A percentile compares a stretch with the other conserved stretches of the same genome.
Conservation (phyloP, 73 alveolate species). For the Paramecium biaurelia region DNA sequence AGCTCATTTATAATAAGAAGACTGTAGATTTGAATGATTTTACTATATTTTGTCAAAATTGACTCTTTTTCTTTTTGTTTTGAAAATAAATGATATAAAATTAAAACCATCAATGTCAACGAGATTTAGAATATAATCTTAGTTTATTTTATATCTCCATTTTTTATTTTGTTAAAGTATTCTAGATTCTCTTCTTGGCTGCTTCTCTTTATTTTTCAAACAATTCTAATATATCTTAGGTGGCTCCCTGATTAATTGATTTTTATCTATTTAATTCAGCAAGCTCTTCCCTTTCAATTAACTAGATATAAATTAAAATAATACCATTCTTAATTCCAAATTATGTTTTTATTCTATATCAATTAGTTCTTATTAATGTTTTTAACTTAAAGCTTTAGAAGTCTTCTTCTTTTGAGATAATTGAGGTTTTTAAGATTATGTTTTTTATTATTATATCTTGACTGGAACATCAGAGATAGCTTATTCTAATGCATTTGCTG, state of each 20-base stretch:
- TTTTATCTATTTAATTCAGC: slow-evolving; percentile 15
- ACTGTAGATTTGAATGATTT: background rate
- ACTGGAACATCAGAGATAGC: background rate
- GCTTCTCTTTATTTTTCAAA: background rate
- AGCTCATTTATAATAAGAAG: background rate
- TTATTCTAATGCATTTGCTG: background rate
- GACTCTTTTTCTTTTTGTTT: background rate
- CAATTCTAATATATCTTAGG: background rate
- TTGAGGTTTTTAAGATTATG: background rate
- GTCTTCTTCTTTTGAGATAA: background rate
- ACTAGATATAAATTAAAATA: background rate
- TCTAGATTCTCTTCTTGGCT: background rate
- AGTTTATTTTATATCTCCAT: background rate
- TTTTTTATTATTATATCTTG: background rate
- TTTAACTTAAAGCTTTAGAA: background rate
- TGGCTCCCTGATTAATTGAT: background rate
- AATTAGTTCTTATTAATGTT: background rate
- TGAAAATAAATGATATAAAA: background rate
- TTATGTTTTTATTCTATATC: background rate
- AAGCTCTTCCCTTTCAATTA: background rate
- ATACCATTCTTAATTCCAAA: background rate
- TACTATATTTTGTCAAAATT: no score
- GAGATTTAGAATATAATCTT: background rate
- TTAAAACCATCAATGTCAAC: background rate
- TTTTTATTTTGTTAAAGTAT: background rate